Evolutionary conservation across 2,329 filamentous ascomycete species (phyloP).

Genomic region (Magnaporthiopsis rhizophila): DNA sequence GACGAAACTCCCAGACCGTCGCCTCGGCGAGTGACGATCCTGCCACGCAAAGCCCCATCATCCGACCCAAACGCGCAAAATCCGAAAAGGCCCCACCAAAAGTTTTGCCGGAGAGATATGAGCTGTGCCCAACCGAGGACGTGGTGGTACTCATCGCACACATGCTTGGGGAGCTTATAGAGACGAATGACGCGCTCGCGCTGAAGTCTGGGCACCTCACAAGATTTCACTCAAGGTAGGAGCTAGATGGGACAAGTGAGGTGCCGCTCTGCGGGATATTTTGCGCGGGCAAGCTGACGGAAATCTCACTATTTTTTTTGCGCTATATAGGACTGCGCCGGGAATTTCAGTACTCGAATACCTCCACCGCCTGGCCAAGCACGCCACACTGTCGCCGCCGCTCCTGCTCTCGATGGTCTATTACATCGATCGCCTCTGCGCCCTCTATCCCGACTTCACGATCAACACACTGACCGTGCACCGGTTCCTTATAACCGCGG

Average conservation of each 20-base stretch:
- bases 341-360: slow-evolving; percentile 95
- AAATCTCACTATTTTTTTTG: not conserved
- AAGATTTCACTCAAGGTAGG: slow-evolving; percentile 84
- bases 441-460: slow-evolving; percentile 87
- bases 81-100: slow-evolving; percentile 45
- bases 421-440: slow-evolving; percentile 92
- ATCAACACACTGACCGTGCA: slow-evolving; percentile 96
- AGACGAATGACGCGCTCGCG: slow-evolving; percentile 82
- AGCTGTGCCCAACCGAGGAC: slow-evolving; percentile 73
- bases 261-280: not conserved
- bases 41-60: not conserved
- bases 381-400: slow-evolving; percentile 87
- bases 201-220: slow-evolving; percentile 81
- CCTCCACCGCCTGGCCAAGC: slow-evolving; percentile 81
- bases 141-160: slow-evolving; percentile 85
- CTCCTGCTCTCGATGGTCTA: slow-evolving; percentile 98
- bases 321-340: slow-evolving; percentile 50
- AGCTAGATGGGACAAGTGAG: not conserved
- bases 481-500: slow-evolving; percentile 91
- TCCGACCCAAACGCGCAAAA: slow-evolving; percentile 42
- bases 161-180: slow-evolving; percentile 92
- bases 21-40: not conserved
- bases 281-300: slow-evolving; percentile 16
- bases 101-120: slow-evolving; percentile 65
- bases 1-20: slow-evolving; percentile 33